Base-by-base conservation (phyloP, 2,329 filamentous ascomycete species). In the Aspergillus pseudoviridinutans region DNA sequence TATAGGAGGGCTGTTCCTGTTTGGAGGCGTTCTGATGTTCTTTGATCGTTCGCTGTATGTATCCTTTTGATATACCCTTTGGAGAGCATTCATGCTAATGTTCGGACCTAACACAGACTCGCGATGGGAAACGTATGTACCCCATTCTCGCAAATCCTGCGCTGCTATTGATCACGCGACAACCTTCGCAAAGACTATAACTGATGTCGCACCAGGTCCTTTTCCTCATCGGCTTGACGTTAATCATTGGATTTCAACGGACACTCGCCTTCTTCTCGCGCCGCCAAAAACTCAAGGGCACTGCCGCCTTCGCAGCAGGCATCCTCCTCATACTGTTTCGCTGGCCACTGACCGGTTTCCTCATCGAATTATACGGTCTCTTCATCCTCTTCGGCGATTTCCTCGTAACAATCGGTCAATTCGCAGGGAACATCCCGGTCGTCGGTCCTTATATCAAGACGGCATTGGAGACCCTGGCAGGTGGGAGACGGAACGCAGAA, bases 351-450 rank as follows among this genome's bases (percentile, higher is more conserved):
- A 84, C 94, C 61, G 94, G 94, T 28, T 99, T 99, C 77, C 69
- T 89, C 57, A 84, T 97, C 66, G 94, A 99, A 77, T 76, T 93
- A 3, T 97, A 97, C 76, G 94, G 94, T 29, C 93, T 99, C 64
- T 84, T 95, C 65, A 84, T 97, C 53, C 79, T 99, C 38, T 99
- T 99, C 77, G 94, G 94, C 38, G 94, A 99, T 76, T 97, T 97
- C 78, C 83, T 97, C 58, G 90, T 92, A 51, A 97, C 93, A 22
- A 92, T 97, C 63, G 90, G 89, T 0, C 86, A 90, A 17, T 96
- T 97, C 70, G 90, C 91, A 42, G 87, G 90, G 56, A 91, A 90
- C 60, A 77, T 96, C 10, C 93, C 94, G 0, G 82, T 97, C 7
- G 80, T 97, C 5, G 93, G 93, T 3, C 91, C 92, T 4, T 95